Base-by-base conservation (phyloP, 495 filamentous ascomycete species). In the Tuber microsphaerosporum region DNA sequence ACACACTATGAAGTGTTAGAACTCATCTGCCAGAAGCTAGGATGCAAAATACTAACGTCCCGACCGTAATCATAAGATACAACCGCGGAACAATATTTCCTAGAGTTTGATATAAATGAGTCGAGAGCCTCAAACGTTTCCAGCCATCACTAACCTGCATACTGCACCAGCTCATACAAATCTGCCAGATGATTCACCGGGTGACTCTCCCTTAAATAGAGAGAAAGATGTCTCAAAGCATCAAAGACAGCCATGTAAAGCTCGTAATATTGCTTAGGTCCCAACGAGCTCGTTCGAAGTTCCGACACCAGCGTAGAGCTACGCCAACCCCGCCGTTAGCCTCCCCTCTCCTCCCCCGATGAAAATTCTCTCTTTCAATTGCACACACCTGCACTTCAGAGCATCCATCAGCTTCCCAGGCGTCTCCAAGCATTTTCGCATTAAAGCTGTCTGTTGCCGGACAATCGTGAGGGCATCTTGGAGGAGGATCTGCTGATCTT, bases 391-490 rank as follows among this genome's bases (percentile, higher is more conserved):
- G 93, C 95, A 98, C 85, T 99, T 99, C 79, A 99, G 89, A 82
- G 95, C 95, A 88, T 99, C 95, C 95, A 99, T 99, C 76, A 99
- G 90, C 89, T 99, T 99, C 70, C 95, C 95, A 7, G 96, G 95
- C 14, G 94, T 95, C 83, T 99, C 96, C 71, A 99, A 88, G 83
- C 93, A 97, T 87, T 94, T 95, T 86, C 94, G 93, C 95, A 99
- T 99, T 84, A 97, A 87, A 73, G 89, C 87, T 39, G 94, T 93
- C 89, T 99, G 95, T 85, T 98, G 96, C 86, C 94, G 91, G 85
- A 99, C 95, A 71, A 97, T 93, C 72, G 91, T 88, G 86, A 98
- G 87, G 83, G 96, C 95, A 92, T 99, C 95, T 84, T 98, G 94
- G 78, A 99, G 90, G 85, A 99, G 77, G 72, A 74, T 75, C 34